Evolutionary conservation across 441 rosid species (phyloP).

Genomic region (Corymbia citriodora): DNA sequence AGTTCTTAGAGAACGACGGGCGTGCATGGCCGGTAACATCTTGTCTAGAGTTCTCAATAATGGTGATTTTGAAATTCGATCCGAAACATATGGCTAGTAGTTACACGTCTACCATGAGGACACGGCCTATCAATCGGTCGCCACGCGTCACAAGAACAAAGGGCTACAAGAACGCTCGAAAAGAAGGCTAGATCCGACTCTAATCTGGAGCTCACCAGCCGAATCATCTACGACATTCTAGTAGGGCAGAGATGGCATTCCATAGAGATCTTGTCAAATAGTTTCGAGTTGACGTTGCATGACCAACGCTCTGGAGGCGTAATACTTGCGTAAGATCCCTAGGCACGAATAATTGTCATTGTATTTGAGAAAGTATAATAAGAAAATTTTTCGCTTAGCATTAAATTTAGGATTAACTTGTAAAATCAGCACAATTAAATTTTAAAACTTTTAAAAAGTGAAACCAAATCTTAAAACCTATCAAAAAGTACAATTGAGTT

Average conservation of each 20-base stretch:
- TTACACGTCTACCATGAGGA: neutral
- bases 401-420: neutral
- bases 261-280: neutral
- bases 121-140: neutral
- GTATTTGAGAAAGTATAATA: neutral
- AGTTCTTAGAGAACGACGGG: neutral
- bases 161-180: neutral
- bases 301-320: neutral
- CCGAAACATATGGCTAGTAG: neutral
- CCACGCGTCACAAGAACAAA: neutral
- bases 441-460: no score
- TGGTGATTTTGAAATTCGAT: neutral
- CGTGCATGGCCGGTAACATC: neutral
- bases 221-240: neutral
- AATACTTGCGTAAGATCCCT: neutral
- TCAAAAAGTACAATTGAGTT: no score
- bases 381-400: neutral
- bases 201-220: neutral
- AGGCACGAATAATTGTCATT: neutral
- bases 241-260: neutral
- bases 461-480: no score
- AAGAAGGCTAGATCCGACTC: neutral
- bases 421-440: rapidly evolving
- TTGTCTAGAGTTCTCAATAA: neutral
- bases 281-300: neutral